Evolutionary conservation across 805 yeast genomes (phyloP).

Genomic region (Kazachstania bromeliacearum): DNA sequence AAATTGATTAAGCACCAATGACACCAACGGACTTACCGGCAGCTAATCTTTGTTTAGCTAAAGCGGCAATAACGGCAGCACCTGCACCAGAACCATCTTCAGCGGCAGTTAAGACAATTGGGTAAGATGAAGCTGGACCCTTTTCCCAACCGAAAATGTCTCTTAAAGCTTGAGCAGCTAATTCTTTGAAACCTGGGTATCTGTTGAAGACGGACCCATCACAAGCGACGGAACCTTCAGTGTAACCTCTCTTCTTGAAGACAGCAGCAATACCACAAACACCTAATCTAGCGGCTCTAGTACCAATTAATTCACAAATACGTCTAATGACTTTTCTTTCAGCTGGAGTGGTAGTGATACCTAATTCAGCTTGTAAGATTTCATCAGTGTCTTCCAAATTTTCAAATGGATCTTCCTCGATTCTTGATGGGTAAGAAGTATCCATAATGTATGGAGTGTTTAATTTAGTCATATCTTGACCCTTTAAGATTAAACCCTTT

Average conservation of each 20-base stretch:
- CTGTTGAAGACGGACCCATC: slow-evolving; percentile 94
- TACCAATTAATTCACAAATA: slow-evolving; percentile 79
- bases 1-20: too few relatives aligned
- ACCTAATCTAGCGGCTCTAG: slow-evolving; percentile 85
- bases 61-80: slow-evolving; percentile 95
- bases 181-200: slow-evolving; percentile 83
- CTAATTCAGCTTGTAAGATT: slow-evolving; percentile 50
- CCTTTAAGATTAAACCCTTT: slow-evolving; percentile 56
- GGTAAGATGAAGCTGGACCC: slow-evolving; percentile 44
- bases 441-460: slow-evolving; percentile 65
- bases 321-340: slow-evolving; percentile 80
- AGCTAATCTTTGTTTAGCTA: slow-evolving; percentile 70
- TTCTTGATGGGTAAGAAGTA: slow-evolving; percentile 75
- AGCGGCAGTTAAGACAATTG: slow-evolving; percentile 80
- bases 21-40: slow-evolving; percentile 63
- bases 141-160: slow-evolving; percentile 79
- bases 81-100: slow-evolving; percentile 99
- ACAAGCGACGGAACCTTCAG: slow-evolving; percentile 82
- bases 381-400: slow-evolving; percentile 67
- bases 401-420: slow-evolving; percentile 85
- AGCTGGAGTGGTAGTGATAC: slow-evolving; percentile 54
- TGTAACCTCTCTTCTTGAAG: slow-evolving; percentile 72
- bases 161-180: slow-evolving; percentile 80
- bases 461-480: slow-evolving; percentile 59
- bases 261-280: slow-evolving; percentile 95